Evolutionary conservation across 306 rosid species (phyloP), one percentile per base, ranked within the genome.

Genomic region (Citrullus mucosospermus): DNA sequence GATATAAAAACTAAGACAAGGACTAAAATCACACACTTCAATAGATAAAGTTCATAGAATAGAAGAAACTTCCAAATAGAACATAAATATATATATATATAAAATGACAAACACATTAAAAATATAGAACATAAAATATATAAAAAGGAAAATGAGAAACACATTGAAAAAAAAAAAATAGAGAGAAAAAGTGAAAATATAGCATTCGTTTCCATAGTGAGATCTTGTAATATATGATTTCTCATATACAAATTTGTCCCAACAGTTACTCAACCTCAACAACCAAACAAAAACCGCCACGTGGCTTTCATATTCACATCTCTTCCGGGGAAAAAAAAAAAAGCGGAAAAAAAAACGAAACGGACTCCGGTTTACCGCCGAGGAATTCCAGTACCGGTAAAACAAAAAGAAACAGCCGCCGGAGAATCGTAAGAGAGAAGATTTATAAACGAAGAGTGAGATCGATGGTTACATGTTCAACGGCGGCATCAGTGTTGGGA

Each of bases 371-470:
- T 72, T 25, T 28, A 61, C 77, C 43, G 60, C 70, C 80, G 50
- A 58, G 66, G 30, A 56, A 5, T 55, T 11, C 39, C 51, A 36
- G 3, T 34, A 38, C 44, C 30, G 20, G n/a, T 8, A 60, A 20
- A 58, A 71, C 43, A 11, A 57, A 58, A 58, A 16, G 0, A 57
- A 30, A 36, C 65, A 20, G 59, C 17, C 25, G 30, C 36, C 53
- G 62, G 11, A 17, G 30, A 48, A 22, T n/a, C 28, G 20, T 8
- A 18, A 25, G 28, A 25, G 28, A 25, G 28, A 25, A 25, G 61
- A 66, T 78, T 87, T 81, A 89, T 46, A 89, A 58, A 68, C 85
- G 93, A 72, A 89, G 93, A 1, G 85, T 84, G 76, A 89, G 93
- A 65, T 89, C 93, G 56, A 89, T 85, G 74, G 82, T 78, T 38